A percentile compares a stretch with the other conserved stretches of the same genome.
These are phyloP conservation scores for Ophiocordyceps camponoti-saundersi DNA, from an alignment of 2,329 filamentous ascomycete genomes.

Conservation along the genomic window DNA sequence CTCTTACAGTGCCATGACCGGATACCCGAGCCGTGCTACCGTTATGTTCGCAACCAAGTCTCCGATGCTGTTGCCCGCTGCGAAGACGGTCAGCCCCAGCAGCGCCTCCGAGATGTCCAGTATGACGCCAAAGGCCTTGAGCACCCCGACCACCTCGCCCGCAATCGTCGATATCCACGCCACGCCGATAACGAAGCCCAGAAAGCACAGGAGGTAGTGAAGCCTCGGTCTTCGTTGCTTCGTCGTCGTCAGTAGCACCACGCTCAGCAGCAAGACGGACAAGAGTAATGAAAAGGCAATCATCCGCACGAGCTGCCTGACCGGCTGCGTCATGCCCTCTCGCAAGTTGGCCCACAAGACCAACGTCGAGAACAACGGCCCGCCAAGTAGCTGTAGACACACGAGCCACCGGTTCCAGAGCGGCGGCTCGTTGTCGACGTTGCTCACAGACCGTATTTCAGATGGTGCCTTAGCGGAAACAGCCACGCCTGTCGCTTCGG, in stretches of 20 bases:
- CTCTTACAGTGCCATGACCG: conserved; percentile 73
- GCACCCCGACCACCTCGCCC: conserved; percentile 83
- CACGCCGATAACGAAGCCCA: conserved; percentile 82
- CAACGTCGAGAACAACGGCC: conserved; percentile 66
- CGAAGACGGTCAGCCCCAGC: conserved; percentile 86
- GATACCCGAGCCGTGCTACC: conserved; percentile 80
- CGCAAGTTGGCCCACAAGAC: conserved; percentile 56
- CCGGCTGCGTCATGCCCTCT: conserved; percentile 37
- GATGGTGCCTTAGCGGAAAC: conserved; percentile 14
- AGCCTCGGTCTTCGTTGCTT: conserved; percentile 51
- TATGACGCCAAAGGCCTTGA: conserved; percentile 87
- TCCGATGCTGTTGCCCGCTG: conserved; percentile 86
- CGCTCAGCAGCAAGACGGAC: conserved; percentile 48
- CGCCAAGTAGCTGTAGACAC: conserved; percentile 68
- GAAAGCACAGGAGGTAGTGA: conserved; percentile 65
- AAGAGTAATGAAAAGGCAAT: conserved; percentile 47
- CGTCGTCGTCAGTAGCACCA: conserved; percentile 53
- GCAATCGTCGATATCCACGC: conserved; percentile 95
- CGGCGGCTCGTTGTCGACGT: conserved; percentile 22
- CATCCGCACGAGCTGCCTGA: conserved; percentile 35
- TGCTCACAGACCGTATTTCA: conserved; percentile 13
- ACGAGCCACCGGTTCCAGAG: conserved; percentile 89
- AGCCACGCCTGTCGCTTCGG: conserved; percentile 1
- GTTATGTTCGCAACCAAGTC: conserved; percentile 92
- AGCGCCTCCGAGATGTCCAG: conserved; percentile 89